phyloP scores from a whole-genome alignment of 371 early-diverging fungal species.

The Lichtheimia corymbifera region DNA sequence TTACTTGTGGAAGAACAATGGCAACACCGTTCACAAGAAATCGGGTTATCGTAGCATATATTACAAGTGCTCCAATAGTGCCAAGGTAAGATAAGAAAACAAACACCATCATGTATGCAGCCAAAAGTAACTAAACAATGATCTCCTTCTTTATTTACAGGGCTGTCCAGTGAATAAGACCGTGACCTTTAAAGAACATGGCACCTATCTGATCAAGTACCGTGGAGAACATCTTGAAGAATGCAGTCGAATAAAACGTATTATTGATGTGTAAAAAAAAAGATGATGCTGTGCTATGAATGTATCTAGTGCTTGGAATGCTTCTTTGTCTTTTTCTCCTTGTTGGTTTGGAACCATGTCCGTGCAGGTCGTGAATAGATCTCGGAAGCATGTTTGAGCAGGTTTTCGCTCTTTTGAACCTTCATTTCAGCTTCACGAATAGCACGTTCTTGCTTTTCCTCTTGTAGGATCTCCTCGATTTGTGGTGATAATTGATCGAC shows the following conservation, averaged over 20 bases:
- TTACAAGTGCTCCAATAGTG: constrained; percentile 57
- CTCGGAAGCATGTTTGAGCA: constrained; percentile 82
- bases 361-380: constrained; percentile 89
- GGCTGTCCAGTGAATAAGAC: constrained; percentile 58
- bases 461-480: constrained; percentile 77
- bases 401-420: constrained; percentile 80
- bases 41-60: constrained; percentile 59
- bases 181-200: constrained; percentile 53
- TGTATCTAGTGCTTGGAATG: background rate
- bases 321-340: constrained; percentile 54
- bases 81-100: constrained; percentile 21
- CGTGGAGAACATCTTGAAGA: constrained; percentile 56
- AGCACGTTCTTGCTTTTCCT: constrained; percentile 82
- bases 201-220: constrained; percentile 56
- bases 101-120: background rate
- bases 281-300: background rate
- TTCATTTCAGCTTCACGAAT: constrained; percentile 88
- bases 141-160: constrained; percentile 15
- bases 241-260: constrained; percentile 39
- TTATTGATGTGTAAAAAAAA: constrained; percentile 29
- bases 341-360: constrained; percentile 91
- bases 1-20: constrained; percentile 64
- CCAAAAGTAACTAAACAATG: background rate
- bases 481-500: constrained; percentile 66
- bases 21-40: constrained; percentile 60